Conservation (phyloP, 345 rosid species). For the Toxicodendron radicans region DNA sequence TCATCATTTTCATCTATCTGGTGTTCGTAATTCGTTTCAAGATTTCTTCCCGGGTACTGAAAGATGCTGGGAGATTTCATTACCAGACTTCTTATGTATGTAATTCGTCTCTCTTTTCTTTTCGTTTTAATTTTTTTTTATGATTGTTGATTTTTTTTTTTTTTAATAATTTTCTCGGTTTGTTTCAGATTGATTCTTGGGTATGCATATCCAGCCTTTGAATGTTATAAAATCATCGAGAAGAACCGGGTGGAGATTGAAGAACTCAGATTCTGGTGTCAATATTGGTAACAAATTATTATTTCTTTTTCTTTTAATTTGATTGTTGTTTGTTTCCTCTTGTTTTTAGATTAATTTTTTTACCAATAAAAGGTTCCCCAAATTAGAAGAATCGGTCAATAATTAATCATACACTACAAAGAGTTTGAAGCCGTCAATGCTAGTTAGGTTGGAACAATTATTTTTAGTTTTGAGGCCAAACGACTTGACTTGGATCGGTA, state of each 20-base stretch:
- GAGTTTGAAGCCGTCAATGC: background rate
- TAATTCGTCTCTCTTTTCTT: background rate
- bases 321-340: background rate
- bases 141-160: background rate
- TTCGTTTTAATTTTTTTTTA: background rate
- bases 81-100: conserved; percentile 60
- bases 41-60: conserved; percentile 10
- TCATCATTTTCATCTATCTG: background rate
- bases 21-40: no score
- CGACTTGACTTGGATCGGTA: background rate
- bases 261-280: conserved; percentile 92
- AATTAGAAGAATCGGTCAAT: background rate
- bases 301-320: background rate
- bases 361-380: background rate
- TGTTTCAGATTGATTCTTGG: conserved; percentile 70
- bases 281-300: conserved; percentile 62
- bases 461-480: background rate
- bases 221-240: conserved; percentile 84
- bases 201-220: conserved; percentile 90
- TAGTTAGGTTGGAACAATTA: background rate
- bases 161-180: background rate
- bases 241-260: conserved; percentile 72
- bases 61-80: conserved; percentile 77
- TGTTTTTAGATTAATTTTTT: background rate
- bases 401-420: background rate